Evolutionary conservation across 208 protist genomes (phyloP).

Genomic region (Acanthamoeba royreba): DNA sequence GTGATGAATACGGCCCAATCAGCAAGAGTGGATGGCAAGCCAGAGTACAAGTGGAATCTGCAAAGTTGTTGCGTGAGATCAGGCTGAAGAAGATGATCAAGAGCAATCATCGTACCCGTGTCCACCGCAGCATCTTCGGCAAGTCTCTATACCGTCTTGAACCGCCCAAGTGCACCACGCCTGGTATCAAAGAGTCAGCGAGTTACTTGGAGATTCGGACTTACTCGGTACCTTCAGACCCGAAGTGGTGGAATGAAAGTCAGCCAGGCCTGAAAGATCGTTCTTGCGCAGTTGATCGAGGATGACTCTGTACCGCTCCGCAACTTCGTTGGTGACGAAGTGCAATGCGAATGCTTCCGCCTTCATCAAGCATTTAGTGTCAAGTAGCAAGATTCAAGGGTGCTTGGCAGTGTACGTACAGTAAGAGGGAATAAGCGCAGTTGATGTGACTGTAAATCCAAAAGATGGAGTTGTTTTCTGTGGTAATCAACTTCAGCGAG

Average conservation of each 20-base stretch:
- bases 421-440: not conserved
- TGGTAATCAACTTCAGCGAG: not conserved
- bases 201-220: no score
- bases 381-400: no score
- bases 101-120: not conserved
- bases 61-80: no score
- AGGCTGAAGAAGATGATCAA: no score
- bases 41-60: not conserved
- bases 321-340: not conserved
- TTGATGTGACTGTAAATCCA: conserved; percentile 14
- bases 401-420: not conserved
- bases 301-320: not conserved
- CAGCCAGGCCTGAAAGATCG: not conserved
- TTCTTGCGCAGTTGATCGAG: not conserved
- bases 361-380: not conserved
- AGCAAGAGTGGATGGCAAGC: not conserved
- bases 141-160: not conserved
- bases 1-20: conserved; percentile 22
- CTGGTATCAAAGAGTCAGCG: not conserved
- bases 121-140: conserved; percentile 29
- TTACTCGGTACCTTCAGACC: conserved; percentile 21
- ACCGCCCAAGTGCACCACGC: conserved; percentile 7
- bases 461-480: not conserved
- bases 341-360: not conserved
- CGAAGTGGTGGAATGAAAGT: conserved; percentile 16